phyloP scores from a whole-genome alignment of 2,329 filamentous ascomycete species.

The Alternaria sp. region DNA sequence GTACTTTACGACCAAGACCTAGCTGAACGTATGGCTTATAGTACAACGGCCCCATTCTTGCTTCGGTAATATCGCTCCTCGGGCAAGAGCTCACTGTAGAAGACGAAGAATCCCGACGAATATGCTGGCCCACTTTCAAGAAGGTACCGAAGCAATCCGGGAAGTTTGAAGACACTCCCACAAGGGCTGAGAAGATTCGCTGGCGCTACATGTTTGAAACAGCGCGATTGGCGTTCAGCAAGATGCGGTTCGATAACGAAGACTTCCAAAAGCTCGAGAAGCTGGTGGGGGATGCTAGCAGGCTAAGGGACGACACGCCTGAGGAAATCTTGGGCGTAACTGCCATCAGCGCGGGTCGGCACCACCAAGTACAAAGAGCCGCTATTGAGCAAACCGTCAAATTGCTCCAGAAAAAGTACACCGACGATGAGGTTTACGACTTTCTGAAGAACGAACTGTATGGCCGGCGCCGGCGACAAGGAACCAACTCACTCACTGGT shows the following conservation, averaged over 20 bases:
- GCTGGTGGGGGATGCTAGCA: neutral
- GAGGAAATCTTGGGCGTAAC: neutral
- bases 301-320: neutral
- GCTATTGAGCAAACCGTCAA: conserved; percentile 4
- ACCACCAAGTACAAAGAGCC: neutral
- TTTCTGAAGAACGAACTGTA: conserved; percentile 1
- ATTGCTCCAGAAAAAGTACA: neutral
- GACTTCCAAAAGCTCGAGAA: conserved; percentile 3
- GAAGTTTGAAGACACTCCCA: neutral
- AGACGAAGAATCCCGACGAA: neutral
- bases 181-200: neutral
- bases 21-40: neutral
- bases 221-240: conserved; percentile 21
- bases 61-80: conserved; percentile 7
- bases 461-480: neutral
- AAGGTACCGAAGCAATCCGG: neutral
- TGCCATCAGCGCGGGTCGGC: neutral
- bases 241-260: conserved; percentile 12
- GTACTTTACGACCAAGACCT: neutral
- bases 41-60: conserved; percentile 28
- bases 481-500: neutral
- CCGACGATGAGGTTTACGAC: neutral
- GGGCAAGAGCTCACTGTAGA: neutral
- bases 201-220: conserved; percentile 32
- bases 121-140: neutral